These are phyloP conservation scores for Vaccinium myrtillus DNA, from an alignment of 148 eudicot species.

Conservation along the genomic window DNA sequence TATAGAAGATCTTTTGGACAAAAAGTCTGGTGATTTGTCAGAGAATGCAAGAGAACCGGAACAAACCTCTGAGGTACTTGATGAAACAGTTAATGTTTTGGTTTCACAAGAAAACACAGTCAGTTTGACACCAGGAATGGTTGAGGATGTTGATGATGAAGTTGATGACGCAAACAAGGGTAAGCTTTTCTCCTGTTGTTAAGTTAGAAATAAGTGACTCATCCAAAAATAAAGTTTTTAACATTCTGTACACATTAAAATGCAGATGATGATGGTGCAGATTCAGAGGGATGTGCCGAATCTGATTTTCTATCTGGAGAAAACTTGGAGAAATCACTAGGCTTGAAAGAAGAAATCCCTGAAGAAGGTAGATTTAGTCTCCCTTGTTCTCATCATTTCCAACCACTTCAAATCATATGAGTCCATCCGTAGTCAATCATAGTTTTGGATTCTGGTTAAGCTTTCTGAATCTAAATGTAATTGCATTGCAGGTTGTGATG, in stretches of 20 bases:
- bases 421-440: not conserved
- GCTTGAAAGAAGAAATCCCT: not conserved
- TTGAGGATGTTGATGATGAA: slow-evolving; percentile 16
- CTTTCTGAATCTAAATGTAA: not conserved
- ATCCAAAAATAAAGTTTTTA: not conserved
- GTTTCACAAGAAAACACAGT: not conserved
- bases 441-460: not conserved
- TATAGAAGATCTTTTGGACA: not conserved
- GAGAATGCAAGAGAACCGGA: slow-evolving; percentile 12
- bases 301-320: not conserved
- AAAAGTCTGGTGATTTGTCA: slow-evolving; percentile 1
- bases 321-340: not conserved
- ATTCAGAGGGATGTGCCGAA: slow-evolving; percentile 17
- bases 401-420: not conserved
- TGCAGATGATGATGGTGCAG: slow-evolving; percentile 16
- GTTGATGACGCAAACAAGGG: slow-evolving; percentile 8
- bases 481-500: slow-evolving; percentile 9
- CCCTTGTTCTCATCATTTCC: not conserved
- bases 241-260: not conserved
- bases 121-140: not conserved
- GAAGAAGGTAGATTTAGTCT: slow-evolving; percentile 19
- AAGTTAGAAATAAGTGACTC: not conserved
- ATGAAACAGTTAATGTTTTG: slow-evolving; percentile 12
- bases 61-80: slow-evolving; percentile 2
- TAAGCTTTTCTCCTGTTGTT: not conserved